These are phyloP conservation scores for Aspergillus diversus DNA, from an alignment of 495 filamentous ascomycete genomes.

Conservation along the genomic window DNA sequence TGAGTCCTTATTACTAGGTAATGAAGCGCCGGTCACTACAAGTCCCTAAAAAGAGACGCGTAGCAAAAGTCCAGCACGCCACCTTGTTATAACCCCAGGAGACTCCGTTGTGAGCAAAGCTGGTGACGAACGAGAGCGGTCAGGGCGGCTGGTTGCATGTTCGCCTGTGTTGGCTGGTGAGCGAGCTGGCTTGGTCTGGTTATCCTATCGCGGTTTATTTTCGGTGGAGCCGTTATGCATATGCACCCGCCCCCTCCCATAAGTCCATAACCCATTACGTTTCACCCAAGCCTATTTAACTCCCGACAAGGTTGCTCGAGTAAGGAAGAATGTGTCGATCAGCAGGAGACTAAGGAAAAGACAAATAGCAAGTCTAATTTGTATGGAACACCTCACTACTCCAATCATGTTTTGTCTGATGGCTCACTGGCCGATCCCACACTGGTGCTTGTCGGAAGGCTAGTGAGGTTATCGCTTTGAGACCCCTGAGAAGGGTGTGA, in stretches of 20 bases:
- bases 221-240: not conserved
- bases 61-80: no score
- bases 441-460: conserved; percentile 18
- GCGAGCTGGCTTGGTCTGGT: not conserved
- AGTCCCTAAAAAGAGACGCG: no score
- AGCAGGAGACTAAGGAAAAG: not conserved
- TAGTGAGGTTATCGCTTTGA: conserved; percentile 30
- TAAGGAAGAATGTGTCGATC: conserved; percentile 3
- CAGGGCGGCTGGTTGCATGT: not conserved
- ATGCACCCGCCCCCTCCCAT: not conserved
- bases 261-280: not conserved
- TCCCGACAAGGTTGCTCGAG: not conserved
- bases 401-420: conserved; percentile 32
- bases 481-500: conserved; percentile 17
- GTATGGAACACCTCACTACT: not conserved
- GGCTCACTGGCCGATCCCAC: conserved; percentile 28
- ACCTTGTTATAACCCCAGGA: no score
- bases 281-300: not conserved
- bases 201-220: not conserved
- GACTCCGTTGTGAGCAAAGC: no score
- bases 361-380: conserved; percentile 6
- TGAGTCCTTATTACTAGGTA: no score
- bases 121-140: no score
- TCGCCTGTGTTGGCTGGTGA: not conserved
- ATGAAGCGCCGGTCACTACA: no score